Conservation (phyloP, 192 early-diverging fungal genomes). For the Geosiphon pyriformis region DNA sequence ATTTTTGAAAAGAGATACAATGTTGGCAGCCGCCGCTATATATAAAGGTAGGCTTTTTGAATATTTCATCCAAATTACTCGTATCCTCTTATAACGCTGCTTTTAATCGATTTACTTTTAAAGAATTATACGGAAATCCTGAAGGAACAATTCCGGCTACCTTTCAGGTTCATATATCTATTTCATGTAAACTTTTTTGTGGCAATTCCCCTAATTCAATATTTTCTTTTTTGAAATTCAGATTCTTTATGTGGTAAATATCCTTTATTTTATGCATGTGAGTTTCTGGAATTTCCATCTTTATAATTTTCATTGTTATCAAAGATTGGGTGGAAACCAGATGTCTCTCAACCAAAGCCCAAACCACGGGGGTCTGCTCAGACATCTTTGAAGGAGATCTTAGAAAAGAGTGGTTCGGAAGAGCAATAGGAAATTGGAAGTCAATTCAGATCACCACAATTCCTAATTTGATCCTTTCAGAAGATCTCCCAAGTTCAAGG, state of each 20-base stretch:
- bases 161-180: conserved; percentile 59
- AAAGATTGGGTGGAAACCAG: conserved; percentile 94
- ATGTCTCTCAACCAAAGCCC: conserved; percentile 77
- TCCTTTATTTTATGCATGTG: no score
- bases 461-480: no score
- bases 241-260: conserved; percentile 24
- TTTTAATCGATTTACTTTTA: neutral
- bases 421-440: no score
- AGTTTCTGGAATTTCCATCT: no score
- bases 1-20: conserved; percentile 73
- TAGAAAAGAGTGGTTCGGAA: conserved; percentile 40
- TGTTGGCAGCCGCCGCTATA: conserved; percentile 77
- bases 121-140: conserved; percentile 80
- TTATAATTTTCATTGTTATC: no score
- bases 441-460: no score
- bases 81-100: neutral
- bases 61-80: no score
- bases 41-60: conserved; percentile 67
- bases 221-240: no score
- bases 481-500: no score
- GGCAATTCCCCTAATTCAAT: no score
- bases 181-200: no score
- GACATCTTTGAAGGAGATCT: conserved; percentile 69
- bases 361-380: conserved; percentile 73
- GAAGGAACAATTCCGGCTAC: conserved; percentile 91